Conservation (phyloP, 2,329 filamentous ascomycete genomes). For the Ophiostoma sp. region DNA sequence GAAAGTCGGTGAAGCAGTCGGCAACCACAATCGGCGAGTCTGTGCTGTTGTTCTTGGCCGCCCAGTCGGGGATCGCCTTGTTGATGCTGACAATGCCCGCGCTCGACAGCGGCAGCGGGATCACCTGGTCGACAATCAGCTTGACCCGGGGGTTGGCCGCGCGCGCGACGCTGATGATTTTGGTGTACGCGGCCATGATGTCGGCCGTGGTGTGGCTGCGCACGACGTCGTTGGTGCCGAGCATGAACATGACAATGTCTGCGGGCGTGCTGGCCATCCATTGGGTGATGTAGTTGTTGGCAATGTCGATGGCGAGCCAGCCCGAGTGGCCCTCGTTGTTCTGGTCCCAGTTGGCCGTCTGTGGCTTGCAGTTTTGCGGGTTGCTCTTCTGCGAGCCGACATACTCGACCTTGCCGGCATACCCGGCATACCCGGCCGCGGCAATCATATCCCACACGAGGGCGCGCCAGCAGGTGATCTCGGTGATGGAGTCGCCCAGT, state of each 20-base stretch:
- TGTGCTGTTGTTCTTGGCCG: constrained; percentile 33
- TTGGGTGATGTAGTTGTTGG: constrained; percentile 34
- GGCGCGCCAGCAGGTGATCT: constrained; percentile 38
- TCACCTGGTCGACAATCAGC: constrained; percentile 41
- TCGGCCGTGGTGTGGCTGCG: not conserved
- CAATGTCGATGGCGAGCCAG: constrained; percentile 41
- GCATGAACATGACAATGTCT: not conserved
- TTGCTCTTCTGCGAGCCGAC: constrained; percentile 41
- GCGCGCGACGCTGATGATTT: not conserved
- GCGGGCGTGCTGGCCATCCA: not conserved
- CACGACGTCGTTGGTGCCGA: not conserved
- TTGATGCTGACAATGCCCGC: constrained; percentile 29
- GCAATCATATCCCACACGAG: constrained; percentile 40
- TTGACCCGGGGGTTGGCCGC: constrained; percentile 37
- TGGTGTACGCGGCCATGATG: not conserved
- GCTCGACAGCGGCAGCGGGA: constrained; percentile 35
- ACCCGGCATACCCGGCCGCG: constrained; percentile 33
- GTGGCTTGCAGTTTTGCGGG: constrained; percentile 35
- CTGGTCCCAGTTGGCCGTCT: constrained; percentile 35
- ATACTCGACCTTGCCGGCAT: constrained; percentile 38
- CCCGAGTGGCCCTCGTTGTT: constrained; percentile 44
- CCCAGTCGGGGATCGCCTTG: constrained; percentile 34
- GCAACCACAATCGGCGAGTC: constrained; percentile 39
- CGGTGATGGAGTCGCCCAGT: not conserved
- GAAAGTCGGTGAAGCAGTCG: constrained; percentile 37